Percentiles rank a stretch among this genome's conserved stretches.
Evolutionary conservation across 179 eudicot genomes (phyloP).

Genomic region (Patellifolia procumbens): DNA sequence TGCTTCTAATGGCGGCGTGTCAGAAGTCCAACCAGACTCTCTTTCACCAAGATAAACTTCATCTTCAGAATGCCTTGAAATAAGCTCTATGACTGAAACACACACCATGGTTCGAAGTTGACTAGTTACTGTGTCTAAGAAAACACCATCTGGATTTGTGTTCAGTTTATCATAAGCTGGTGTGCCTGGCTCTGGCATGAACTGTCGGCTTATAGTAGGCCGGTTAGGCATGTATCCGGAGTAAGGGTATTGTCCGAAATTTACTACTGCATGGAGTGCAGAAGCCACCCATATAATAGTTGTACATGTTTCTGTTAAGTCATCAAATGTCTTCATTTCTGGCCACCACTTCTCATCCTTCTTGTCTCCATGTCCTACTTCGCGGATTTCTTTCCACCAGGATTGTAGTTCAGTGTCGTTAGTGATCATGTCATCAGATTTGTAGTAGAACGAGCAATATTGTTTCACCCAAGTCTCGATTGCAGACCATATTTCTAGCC

Average conservation of each 20-base stretch:
- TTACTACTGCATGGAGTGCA: slow-evolving; percentile 76
- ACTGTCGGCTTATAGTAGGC: slow-evolving; percentile 56
- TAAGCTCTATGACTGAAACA: slow-evolving; percentile 56
- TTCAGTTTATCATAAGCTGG: slow-evolving; percentile 59
- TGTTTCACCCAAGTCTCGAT: slow-evolving; percentile 72
- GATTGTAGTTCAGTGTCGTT: slow-evolving; percentile 60
- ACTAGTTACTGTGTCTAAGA: slow-evolving; percentile 53
- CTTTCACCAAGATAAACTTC: slow-evolving; percentile 75
- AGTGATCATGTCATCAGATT: slow-evolving; percentile 38
- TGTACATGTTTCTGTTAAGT: slow-evolving; percentile 52
- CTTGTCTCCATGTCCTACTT: slow-evolving; percentile 76
- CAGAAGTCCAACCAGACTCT: slow-evolving; percentile 57
- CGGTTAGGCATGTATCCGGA: slow-evolving; percentile 73
- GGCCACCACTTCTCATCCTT: slow-evolving; percentile 86
- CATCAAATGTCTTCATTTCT: slow-evolving; percentile 54
- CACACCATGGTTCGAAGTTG: slow-evolving; percentile 54
- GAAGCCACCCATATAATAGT: slow-evolving; percentile 85
- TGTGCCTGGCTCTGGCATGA: slow-evolving; percentile 60
- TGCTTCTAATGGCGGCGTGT: slow-evolving; percentile 43
- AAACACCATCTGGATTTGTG: slow-evolving; percentile 47
- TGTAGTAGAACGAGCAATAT: slow-evolving; percentile 63
- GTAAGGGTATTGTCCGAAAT: slow-evolving; percentile 83
- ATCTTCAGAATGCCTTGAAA: slow-evolving; percentile 71
- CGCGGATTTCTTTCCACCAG: slow-evolving; percentile 79
- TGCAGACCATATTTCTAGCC: slow-evolving; percentile 80